A percentile compares a stretch with the other conserved stretches of the same genome.
phyloP scores from a whole-genome alignment of 768 basidiomycete species.

The Neoboletus subvelutipes region DNA sequence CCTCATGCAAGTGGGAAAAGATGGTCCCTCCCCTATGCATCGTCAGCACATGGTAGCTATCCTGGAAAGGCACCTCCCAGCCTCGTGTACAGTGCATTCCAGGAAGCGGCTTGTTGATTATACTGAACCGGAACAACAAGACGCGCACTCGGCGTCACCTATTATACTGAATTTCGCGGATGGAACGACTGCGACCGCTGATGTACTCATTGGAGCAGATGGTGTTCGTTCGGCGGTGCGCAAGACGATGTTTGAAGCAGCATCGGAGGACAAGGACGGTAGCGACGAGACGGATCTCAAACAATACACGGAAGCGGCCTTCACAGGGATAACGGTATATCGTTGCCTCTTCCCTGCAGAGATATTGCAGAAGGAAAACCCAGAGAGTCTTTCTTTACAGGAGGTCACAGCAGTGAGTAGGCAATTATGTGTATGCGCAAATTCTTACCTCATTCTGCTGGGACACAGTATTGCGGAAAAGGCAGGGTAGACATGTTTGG shows the following conservation, averaged over 20 bases:
- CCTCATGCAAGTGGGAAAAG: conserved; percentile 3
- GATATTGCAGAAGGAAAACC: conserved; percentile 25
- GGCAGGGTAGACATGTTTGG: conserved; percentile 1
- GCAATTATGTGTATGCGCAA: background rate
- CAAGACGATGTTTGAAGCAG: conserved; percentile 20
- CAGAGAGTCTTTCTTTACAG: conserved; percentile 22
- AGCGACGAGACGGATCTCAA: background rate
- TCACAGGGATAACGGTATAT: conserved; percentile 44
- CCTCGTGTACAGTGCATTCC: conserved; percentile 18
- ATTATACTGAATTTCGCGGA: conserved; percentile 17
- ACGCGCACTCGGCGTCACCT: conserved; percentile 28
- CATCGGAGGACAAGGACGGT: background rate
- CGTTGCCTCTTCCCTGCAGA: conserved; percentile 37
- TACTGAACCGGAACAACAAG: background rate
- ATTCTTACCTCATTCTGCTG: conserved; percentile 9
- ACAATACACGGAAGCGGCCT: conserved; percentile 31
- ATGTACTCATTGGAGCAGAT: conserved; percentile 47
- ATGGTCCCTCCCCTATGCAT: conserved; percentile 14
- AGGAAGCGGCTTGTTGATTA: conserved; percentile 24
- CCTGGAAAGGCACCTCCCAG: conserved; percentile 20
- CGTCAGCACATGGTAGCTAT: conserved; percentile 24
- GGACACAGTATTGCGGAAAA: conserved; percentile 13
- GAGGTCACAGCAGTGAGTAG: conserved; percentile 21
- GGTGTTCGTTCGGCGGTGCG: conserved; percentile 38
- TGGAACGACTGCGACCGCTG: conserved; percentile 28